Percentiles rank a stretch among this genome's conserved stretches.
These are phyloP conservation scores for Akebia trifoliata DNA, from an alignment of 164 flowering plant species.

Conservation along the genomic window DNA sequence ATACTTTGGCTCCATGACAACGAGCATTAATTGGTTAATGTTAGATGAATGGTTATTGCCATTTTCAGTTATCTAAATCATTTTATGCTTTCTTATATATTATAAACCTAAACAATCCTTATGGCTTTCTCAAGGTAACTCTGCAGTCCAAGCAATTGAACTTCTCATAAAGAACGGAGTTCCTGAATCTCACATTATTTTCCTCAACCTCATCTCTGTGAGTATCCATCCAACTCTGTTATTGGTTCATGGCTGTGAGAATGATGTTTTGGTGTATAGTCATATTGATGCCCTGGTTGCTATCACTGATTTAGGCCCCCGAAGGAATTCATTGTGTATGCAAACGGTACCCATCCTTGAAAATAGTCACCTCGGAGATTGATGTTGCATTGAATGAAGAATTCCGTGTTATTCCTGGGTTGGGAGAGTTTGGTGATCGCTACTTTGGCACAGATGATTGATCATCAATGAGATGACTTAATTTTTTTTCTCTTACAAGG, in stretches of 20 bases:
- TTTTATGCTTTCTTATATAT: too few relatives aligned
- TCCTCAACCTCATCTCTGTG: slow-evolving; percentile 88
- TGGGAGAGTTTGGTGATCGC: slow-evolving; percentile 98
- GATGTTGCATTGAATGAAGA: slow-evolving; percentile 75
- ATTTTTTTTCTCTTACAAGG: too few relatives aligned
- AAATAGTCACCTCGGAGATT: slow-evolving; percentile 88
- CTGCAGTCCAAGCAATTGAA: slow-evolving; percentile 89
- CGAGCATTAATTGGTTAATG: too few relatives aligned
- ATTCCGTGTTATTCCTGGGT: slow-evolving; percentile 83
- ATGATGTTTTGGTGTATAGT: too few relatives aligned
- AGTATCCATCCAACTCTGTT: too few relatives aligned
- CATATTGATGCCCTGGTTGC: background rate
- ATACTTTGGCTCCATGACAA: too few relatives aligned
- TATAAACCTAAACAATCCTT: too few relatives aligned
- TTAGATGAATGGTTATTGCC: too few relatives aligned
- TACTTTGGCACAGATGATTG: slow-evolving; percentile 95
- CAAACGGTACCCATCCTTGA: slow-evolving; percentile 75
- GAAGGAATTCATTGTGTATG: slow-evolving; percentile 89
- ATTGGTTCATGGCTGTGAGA: too few relatives aligned
- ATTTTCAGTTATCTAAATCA: too few relatives aligned
- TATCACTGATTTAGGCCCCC: slow-evolving; percentile 65
- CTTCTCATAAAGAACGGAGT: slow-evolving; percentile 90
- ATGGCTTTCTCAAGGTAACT: slow-evolving; percentile 60
- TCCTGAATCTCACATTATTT: slow-evolving; percentile 84
- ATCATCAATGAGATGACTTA: too few relatives aligned